These are phyloP conservation scores for Eryngium alpinum DNA, from an alignment of 140 eudicot species.

Conservation along the genomic window DNA sequence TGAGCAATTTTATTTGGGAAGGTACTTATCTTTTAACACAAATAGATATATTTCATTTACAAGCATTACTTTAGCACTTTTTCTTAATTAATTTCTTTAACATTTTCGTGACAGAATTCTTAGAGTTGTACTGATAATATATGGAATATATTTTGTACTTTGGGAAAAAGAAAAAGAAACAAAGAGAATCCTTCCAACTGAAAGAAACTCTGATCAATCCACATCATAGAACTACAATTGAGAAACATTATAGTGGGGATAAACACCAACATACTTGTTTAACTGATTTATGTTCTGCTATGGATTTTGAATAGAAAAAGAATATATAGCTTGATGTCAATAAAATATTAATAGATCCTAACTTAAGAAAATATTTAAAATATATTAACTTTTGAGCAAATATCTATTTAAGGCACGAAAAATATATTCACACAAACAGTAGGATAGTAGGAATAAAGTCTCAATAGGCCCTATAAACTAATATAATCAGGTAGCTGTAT, in stretches of 20 bases:
- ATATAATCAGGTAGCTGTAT: not conserved
- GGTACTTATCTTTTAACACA: not conserved
- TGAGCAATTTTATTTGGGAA: conserved; percentile 23
- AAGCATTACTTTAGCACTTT: not conserved
- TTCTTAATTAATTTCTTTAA: not conserved
- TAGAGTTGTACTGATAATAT: conserved; percentile 16
- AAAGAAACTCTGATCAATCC: conserved; percentile 8
- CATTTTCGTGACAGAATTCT: conserved; percentile 4
- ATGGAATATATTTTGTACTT: conserved; percentile 20
- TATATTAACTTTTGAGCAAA: too few relatives aligned
- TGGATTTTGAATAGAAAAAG: too few relatives aligned
- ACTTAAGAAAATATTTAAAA: too few relatives aligned
- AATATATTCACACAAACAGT: not conserved
- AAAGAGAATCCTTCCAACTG: conserved; percentile 8
- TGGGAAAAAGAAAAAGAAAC: conserved; percentile 29
- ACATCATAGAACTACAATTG: too few relatives aligned
- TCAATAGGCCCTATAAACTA: not conserved
- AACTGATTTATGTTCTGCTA: too few relatives aligned
- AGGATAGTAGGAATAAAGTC: not conserved
- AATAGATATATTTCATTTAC: too few relatives aligned
- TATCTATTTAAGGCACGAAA: too few relatives aligned
- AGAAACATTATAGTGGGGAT: too few relatives aligned
- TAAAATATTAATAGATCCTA: too few relatives aligned
- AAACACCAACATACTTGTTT: too few relatives aligned
- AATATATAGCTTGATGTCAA: too few relatives aligned